These are phyloP conservation scores for Eucalyptus viminalis DNA, from an alignment of 345 rosid species.

Conservation along the genomic window DNA sequence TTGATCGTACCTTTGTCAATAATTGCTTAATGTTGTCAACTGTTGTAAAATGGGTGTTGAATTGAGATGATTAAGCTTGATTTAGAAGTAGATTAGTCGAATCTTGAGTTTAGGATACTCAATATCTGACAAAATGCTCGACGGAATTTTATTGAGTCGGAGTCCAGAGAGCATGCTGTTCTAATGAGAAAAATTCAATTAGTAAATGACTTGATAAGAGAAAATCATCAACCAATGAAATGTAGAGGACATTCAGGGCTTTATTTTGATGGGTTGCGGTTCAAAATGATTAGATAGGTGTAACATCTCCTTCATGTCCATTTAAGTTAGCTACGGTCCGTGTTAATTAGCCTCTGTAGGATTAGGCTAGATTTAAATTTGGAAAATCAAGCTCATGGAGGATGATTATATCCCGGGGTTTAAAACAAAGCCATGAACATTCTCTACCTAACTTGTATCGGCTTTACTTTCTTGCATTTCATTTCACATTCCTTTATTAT, in stretches of 20 bases:
- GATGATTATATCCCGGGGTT: background rate
- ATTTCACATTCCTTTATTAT: too few relatives aligned
- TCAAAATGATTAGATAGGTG: background rate
- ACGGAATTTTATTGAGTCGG: background rate
- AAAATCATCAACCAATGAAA: background rate
- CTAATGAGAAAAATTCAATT: background rate
- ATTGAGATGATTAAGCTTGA: background rate
- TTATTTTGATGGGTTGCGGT: background rate
- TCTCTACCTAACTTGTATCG: rapidly evolving
- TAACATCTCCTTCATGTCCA: background rate
- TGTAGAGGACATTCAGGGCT: background rate
- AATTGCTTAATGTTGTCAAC: background rate
- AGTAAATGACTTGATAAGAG: background rate
- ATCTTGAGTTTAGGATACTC: background rate
- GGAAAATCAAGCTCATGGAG: background rate
- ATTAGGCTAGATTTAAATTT: background rate
- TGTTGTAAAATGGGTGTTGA: background rate
- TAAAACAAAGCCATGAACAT: background rate
- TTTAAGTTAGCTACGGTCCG: background rate
- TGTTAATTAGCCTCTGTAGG: background rate
- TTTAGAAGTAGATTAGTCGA: background rate
- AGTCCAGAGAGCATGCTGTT: background rate
- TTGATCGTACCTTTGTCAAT: background rate
- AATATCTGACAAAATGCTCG: rapidly evolving
- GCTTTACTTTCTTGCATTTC: background rate